Conservation (phyloP, 306 rosid genomes). For the Rosa chinensis region DNA sequence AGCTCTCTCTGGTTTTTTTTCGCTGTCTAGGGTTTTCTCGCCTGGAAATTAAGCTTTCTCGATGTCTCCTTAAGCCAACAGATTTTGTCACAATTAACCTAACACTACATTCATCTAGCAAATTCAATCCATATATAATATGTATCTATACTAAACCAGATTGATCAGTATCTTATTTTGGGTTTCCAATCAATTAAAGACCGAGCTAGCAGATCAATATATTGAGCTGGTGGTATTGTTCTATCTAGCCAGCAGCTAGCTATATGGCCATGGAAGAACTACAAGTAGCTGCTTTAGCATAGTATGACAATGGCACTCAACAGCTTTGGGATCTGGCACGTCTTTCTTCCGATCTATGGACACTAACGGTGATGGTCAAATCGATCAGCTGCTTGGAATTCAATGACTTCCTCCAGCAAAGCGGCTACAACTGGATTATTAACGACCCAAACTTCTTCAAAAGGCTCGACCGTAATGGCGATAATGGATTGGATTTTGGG, state of each 20-base stretch:
- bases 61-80: background rate
- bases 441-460: background rate
- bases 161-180: background rate
- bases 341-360: slow-evolving; percentile 6
- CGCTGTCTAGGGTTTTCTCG: too few relatives aligned
- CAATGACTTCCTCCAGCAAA: background rate
- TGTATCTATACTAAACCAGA: background rate
- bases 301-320: background rate
- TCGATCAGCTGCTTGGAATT: background rate
- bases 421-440: background rate
- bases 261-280: background rate
- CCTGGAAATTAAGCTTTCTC: background rate
- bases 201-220: background rate
- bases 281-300: background rate
- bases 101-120: background rate
- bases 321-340: background rate
- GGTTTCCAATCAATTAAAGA: background rate
- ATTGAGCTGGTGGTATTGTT: background rate
- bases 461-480: background rate
- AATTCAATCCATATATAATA: background rate
- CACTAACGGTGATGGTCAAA: background rate
- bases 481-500: background rate
- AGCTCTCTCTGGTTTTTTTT: too few relatives aligned
- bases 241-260: background rate
- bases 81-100: background rate